Percentiles rank a stretch among this genome's conserved stretches.
Conservation (phyloP, 306 rosid genomes). For the Vicia faba region DNA sequence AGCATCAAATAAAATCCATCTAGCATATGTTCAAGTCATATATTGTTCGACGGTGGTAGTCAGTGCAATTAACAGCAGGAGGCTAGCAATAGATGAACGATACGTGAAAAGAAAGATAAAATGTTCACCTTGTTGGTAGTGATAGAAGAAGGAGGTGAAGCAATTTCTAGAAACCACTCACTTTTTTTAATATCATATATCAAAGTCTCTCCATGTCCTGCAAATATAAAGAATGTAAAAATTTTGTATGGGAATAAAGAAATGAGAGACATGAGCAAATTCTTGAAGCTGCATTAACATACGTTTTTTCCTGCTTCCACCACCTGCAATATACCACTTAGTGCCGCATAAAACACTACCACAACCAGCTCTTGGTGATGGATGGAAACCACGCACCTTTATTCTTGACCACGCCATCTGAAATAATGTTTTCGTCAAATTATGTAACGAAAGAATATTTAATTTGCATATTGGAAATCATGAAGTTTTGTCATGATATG, state of each 20-base stretch:
- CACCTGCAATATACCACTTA: constrained; percentile 91
- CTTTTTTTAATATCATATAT: constrained; percentile 73
- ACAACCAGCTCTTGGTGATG: constrained; percentile 90
- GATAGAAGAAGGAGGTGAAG: constrained; percentile 75
- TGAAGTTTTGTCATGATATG: constrained; percentile 20
- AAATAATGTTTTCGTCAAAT: constrained; percentile 41
- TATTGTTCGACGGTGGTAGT: too few species aligned
- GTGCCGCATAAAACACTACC: constrained; percentile 80
- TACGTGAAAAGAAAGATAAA: constrained; percentile 1
- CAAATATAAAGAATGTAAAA: constrained; percentile 21
- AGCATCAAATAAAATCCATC: too few species aligned
- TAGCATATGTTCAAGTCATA: too few species aligned
- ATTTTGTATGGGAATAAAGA: too few species aligned
- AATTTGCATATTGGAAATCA: constrained; percentile 29
- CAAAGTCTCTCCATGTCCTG: constrained; percentile 87
- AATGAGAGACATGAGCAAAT: too few species aligned
- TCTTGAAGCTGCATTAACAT: constrained; percentile 38
- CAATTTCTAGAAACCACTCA: constrained; percentile 75
- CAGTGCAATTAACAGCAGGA: not conserved
- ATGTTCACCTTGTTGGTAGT: constrained; percentile 60
- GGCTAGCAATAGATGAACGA: constrained; percentile 17
- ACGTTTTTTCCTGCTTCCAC: constrained; percentile 94
- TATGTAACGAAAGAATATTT: constrained; percentile 26
- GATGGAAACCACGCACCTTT: constrained; percentile 80
- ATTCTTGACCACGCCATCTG: constrained; percentile 99